A percentile compares a stretch with the other conserved stretches of the same genome.
phyloP scores from a whole-genome alignment of 176 grass and related monocot species.

The Oryza nivara region DNA sequence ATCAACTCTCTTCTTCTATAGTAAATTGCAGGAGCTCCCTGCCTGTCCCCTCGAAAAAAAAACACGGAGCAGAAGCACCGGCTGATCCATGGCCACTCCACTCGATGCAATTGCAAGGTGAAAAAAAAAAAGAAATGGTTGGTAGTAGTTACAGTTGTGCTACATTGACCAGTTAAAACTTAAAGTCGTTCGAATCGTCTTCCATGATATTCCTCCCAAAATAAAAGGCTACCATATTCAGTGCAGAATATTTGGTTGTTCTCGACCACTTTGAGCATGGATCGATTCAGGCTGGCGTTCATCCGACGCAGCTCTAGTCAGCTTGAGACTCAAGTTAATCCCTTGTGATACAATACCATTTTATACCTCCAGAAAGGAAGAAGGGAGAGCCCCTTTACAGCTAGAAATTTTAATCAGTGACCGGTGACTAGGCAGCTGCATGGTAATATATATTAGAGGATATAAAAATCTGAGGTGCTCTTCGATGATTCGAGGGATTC shows the following conservation, averaged over 20 bases:
- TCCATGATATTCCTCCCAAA: not conserved
- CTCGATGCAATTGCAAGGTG: not conserved
- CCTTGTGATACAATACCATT: not conserved
- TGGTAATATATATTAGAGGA: not conserved
- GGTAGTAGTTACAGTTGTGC: no score
- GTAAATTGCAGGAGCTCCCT: no score
- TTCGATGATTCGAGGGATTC: not conserved
- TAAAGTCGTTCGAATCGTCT: not conserved
- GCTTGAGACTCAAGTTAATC: slow-evolving; percentile 26
- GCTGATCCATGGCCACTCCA: not conserved
- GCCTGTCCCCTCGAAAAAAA: no score
- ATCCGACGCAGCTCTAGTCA: slow-evolving; percentile 36
- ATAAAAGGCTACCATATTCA: not conserved
- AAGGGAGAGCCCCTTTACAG: slow-evolving; percentile 10
- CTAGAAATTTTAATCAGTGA: slow-evolving; percentile 1
- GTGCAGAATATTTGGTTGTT: slow-evolving; percentile 19
- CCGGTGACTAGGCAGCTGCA: not conserved
- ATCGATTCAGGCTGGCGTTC: slow-evolving; percentile 31
- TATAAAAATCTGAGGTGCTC: not conserved
- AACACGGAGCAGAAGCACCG: not conserved
- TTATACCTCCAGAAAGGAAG: not conserved
- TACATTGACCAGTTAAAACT: not conserved
- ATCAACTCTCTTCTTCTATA: no score
- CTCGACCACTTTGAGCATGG: not conserved
- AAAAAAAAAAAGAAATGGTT: not conserved